Evolutionary conservation across 495 filamentous ascomycete species (phyloP).

Genomic region (Hypoxylon trugodes): DNA sequence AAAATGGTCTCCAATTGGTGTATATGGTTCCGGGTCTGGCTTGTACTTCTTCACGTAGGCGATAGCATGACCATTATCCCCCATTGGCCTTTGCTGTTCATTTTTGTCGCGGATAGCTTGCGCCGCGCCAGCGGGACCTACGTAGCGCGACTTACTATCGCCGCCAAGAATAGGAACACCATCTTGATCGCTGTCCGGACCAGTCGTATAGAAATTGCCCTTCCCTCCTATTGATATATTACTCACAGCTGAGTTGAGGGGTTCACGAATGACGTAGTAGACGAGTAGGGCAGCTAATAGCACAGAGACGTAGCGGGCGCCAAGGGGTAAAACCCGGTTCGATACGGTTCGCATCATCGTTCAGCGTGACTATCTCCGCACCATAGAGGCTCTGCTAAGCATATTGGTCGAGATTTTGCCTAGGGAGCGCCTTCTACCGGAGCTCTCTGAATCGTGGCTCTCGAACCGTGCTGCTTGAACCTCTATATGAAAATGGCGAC

Average conservation of each 20-base stretch:
- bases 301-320: constrained; percentile 38
- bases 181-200: constrained; percentile 4
- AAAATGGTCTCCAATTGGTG: constrained; percentile 43
- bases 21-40: constrained; percentile 26
- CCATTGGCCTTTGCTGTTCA: constrained; percentile 30
- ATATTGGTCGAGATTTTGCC: constrained; percentile 38
- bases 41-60: constrained; percentile 43
- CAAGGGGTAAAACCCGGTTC: constrained; percentile 41
- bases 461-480: constrained; percentile 6
- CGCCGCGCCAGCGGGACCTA: constrained; percentile 20
- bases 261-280: constrained; percentile 42
- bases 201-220: not conserved
- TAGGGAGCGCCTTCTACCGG: constrained; percentile 28
- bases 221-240: constrained; percentile 19
- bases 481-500: constrained; percentile 31
- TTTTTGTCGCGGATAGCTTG: constrained; percentile 32
- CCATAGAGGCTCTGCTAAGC: constrained; percentile 25
- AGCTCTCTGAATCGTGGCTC: constrained; percentile 30
- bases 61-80: not conserved
- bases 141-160: not conserved
- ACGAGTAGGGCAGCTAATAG: constrained; percentile 40
- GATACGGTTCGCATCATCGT: constrained; percentile 43
- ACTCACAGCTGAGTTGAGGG: constrained; percentile 29
- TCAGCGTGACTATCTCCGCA: constrained; percentile 40
- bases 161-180: not conserved